Conservation (phyloP, 768 basidiomycete species). For the Leccinellum luteum region DNA sequence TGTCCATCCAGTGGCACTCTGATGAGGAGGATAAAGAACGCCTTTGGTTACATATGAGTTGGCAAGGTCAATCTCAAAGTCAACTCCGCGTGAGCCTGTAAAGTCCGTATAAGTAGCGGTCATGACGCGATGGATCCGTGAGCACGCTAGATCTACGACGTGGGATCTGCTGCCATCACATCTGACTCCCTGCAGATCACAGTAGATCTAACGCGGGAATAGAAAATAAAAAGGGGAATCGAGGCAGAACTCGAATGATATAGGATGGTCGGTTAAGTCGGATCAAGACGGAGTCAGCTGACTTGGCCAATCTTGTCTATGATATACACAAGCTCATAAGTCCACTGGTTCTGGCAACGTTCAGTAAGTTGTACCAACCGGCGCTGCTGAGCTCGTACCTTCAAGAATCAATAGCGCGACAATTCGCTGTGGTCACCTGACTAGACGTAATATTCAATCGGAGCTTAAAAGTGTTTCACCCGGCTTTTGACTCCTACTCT, state of each 20-base stretch:
- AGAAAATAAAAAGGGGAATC: neutral
- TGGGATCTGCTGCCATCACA: neutral
- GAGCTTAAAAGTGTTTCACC: slow-evolving; percentile 12
- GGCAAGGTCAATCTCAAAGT: neutral
- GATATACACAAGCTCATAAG: neutral
- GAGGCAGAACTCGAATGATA: neutral
- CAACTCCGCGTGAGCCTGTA: slow-evolving; percentile 4
- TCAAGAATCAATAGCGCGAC: no score
- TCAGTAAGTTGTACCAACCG: neutral
- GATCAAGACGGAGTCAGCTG: neutral
- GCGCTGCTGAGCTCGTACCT: no score
- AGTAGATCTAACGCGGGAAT: neutral
- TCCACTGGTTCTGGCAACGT: neutral
- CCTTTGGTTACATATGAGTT: slow-evolving; percentile 9
- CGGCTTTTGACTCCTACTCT: slow-evolving; percentile 13
- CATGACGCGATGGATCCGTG: neutral
- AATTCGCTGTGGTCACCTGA: slow-evolving; percentile 20
- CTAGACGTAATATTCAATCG: slow-evolving; percentile 11
- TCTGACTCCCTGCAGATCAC: neutral
- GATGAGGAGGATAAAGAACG: slow-evolving; percentile 3
- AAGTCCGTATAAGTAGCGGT: neutral
- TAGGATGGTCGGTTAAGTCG: neutral
- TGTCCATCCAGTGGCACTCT: slow-evolving; percentile 13
- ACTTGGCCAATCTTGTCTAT: neutral
- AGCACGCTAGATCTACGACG: neutral